phyloP scores from a whole-genome alignment of 1,139 yeast genomes.

The Spathaspora sp. region DNA sequence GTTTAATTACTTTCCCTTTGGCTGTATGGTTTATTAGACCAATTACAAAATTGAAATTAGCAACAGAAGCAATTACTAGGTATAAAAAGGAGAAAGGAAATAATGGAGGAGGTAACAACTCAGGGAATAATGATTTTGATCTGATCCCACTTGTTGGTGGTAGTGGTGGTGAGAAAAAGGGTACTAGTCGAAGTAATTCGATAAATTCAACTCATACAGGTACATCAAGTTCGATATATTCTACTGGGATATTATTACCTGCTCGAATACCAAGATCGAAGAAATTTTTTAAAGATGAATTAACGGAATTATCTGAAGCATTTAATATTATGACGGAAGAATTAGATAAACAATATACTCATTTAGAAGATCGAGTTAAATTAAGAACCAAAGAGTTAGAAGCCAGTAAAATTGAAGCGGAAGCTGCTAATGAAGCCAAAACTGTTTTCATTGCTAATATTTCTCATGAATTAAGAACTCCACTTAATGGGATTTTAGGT shows the following conservation, averaged over 20 bases:
- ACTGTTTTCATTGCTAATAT: conserved; percentile 94
- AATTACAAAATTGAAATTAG: conserved; percentile 74
- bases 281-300: conserved; percentile 74
- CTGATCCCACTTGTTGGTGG: conserved; percentile 1
- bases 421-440: conserved; percentile 91
- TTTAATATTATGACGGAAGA: conserved; percentile 91
- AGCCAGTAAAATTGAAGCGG: conserved; percentile 86
- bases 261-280: conserved; percentile 55
- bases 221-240: conserved; percentile 29
- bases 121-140: background rate
- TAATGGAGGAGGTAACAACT: conserved; percentile 2
- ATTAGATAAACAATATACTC: conserved; percentile 76
- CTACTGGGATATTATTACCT: conserved; percentile 45
- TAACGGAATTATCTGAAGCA: conserved; percentile 83
- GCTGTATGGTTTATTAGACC: conserved; percentile 88
- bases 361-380: conserved; percentile 86
- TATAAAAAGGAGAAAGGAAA: conserved; percentile 28
- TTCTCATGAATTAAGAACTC: conserved; percentile 93
- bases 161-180: conserved; percentile 5
- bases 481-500: conserved; percentile 92
- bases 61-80: conserved; percentile 64
- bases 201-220: conserved; percentile 29
- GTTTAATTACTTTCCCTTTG: conserved; percentile 73
- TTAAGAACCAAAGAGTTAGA: conserved; percentile 86
- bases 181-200: conserved; percentile 17